A percentile compares a stretch with the other conserved stretches of the same genome.
These are phyloP conservation scores for Zasmidium angulare DNA, from an alignment of 2,329 filamentous ascomycete species.

Conservation along the genomic window DNA sequence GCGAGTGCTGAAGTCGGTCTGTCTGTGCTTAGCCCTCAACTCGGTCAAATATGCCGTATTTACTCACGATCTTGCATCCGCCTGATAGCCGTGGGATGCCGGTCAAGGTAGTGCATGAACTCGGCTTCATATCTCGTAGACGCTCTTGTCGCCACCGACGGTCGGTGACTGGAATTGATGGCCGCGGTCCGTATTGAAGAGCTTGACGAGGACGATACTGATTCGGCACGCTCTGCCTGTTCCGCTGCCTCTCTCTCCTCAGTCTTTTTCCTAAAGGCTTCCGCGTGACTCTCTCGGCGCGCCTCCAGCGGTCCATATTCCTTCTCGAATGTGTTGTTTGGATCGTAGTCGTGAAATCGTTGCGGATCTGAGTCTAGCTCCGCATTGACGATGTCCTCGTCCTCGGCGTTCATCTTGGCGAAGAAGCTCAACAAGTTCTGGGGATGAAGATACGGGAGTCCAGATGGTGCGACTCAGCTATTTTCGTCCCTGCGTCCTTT, in stretches of 20 bases:
- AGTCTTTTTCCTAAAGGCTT: neutral
- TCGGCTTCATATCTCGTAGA: constrained; percentile 45
- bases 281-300: constrained; percentile 24
- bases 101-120: constrained; percentile 53
- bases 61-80: constrained; percentile 55
- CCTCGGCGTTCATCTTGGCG: constrained; percentile 50
- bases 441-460: neutral
- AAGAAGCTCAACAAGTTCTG: neutral
- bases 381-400: constrained; percentile 55
- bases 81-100: constrained; percentile 67
- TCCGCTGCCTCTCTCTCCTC: constrained; percentile 39
- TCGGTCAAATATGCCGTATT: neutral
- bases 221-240: constrained; percentile 43
- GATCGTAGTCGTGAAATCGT: constrained; percentile 29
- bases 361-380: constrained; percentile 56
- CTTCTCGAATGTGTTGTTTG: constrained; percentile 1
- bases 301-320: neutral
- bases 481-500: neutral
- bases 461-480: neutral
- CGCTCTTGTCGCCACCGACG: constrained; percentile 15
- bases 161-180: constrained; percentile 1
- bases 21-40: constrained; percentile 42
- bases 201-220: constrained; percentile 33
- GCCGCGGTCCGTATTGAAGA: neutral
- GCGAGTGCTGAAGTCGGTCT: constrained; percentile 66